Conservation (phyloP, 2,329 filamentous ascomycete genomes). For the Fusarium lyarnte region DNA sequence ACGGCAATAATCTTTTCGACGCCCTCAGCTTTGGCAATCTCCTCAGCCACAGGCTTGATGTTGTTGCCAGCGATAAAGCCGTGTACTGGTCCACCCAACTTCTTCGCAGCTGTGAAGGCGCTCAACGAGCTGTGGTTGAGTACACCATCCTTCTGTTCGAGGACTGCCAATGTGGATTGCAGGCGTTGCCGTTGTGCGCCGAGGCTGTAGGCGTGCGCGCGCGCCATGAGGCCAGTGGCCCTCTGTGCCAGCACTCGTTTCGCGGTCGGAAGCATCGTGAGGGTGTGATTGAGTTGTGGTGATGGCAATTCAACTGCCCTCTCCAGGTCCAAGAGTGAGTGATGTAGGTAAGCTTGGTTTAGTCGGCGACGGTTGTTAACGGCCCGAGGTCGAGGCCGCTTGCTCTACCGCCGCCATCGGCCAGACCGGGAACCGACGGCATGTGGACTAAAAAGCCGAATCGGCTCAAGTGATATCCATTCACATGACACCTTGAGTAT, state of each 20-base stretch:
- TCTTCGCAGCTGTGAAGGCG: constrained; percentile 85
- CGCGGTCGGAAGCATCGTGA: constrained; percentile 47
- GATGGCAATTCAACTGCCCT: constrained; percentile 25
- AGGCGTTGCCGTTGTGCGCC: constrained; percentile 58
- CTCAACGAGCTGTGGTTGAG: constrained; percentile 84
- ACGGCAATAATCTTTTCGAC: constrained; percentile 91
- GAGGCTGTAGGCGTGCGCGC: constrained; percentile 37
- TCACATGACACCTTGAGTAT: constrained; percentile 18
- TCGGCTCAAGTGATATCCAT: constrained; percentile 15
- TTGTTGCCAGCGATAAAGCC: constrained; percentile 87
- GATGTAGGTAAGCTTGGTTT: constrained; percentile 20
- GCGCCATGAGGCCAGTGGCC: constrained; percentile 42
- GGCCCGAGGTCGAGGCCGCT: constrained; percentile 50
- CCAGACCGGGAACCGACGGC: constrained; percentile 39
- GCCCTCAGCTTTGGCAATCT: constrained; percentile 89
- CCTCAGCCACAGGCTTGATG: constrained; percentile 78
- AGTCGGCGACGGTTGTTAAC: constrained; percentile 49
- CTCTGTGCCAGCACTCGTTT: constrained; percentile 44
- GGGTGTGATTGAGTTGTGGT: constrained; percentile 18
- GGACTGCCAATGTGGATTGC: constrained; percentile 86
- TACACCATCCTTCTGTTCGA: constrained; percentile 92
- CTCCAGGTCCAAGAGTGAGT: constrained; percentile 14
- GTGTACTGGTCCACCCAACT: constrained; percentile 85
- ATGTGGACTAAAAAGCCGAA: constrained; percentile 36
- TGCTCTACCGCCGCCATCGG: constrained; percentile 41